A percentile compares a stretch with the other conserved stretches of the same genome.
Conservation (phyloP, 805 yeast species). For the Pichia heedii region DNA sequence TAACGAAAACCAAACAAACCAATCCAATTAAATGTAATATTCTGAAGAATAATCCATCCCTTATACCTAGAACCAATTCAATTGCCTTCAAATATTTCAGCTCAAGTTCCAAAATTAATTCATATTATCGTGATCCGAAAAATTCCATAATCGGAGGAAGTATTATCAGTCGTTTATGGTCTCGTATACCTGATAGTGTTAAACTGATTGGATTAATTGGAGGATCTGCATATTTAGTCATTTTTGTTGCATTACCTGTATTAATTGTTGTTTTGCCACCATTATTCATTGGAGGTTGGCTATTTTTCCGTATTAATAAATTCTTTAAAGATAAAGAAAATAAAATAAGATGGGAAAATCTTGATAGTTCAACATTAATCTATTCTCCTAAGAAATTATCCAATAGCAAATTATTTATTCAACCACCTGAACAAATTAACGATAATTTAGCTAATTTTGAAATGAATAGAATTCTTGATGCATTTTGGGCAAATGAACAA, state of each 20-base stretch:
- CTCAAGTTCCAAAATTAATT: neutral
- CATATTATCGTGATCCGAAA: conserved; percentile 19
- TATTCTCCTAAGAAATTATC: conserved; percentile 15
- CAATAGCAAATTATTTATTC: conserved; percentile 10
- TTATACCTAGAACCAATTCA: neutral
- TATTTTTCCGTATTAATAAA: conserved; percentile 12
- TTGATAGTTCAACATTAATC: conserved; percentile 19
- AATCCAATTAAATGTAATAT: neutral
- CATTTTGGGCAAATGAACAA: conserved; percentile 25
- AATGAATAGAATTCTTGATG: conserved; percentile 23
- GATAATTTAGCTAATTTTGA: conserved; percentile 24
- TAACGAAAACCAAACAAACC: neutral
- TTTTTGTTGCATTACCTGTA: conserved; percentile 27
- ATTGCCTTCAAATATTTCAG: neutral
- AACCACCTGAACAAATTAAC: conserved; percentile 23
- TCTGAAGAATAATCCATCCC: neutral
- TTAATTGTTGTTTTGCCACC: conserved; percentile 27
- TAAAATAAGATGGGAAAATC: conserved; percentile 16
- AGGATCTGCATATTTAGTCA: conserved; percentile 19
- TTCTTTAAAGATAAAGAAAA: conserved; percentile 10
- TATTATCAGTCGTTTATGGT: conserved; percentile 11
- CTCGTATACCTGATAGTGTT: conserved; percentile 23
- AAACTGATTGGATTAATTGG: conserved; percentile 21
- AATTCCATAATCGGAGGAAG: conserved; percentile 12
- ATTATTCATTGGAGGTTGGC: conserved; percentile 19